phyloP scores from a whole-genome alignment of 1,284 basidiomycete species.

The Sanghuangporus weigelae region DNA sequence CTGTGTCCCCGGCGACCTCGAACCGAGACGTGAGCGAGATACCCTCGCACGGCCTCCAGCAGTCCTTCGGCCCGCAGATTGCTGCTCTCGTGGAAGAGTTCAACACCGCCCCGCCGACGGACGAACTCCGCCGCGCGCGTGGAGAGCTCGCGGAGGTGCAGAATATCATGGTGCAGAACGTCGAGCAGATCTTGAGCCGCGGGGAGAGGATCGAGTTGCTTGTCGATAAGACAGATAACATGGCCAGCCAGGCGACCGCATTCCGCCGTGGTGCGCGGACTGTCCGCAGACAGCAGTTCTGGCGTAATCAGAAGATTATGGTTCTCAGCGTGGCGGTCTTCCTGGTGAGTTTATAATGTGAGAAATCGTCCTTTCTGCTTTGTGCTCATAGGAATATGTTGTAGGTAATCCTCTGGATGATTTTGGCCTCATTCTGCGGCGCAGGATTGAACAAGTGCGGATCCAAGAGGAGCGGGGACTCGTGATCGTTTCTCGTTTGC shows the following conservation, averaged over 20 bases:
- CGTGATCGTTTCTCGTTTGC: background rate
- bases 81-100: constrained; percentile 78
- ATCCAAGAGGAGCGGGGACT: constrained; percentile 42
- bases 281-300: constrained; percentile 94
- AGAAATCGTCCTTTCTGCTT: constrained; percentile 17
- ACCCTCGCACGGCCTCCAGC: constrained; percentile 64
- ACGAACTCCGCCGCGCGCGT: constrained; percentile 88
- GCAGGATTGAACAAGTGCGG: constrained; percentile 72
- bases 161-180: constrained; percentile 97
- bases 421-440: constrained; percentile 86
- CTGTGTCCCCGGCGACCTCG: constrained; percentile 50
- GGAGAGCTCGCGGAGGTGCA: constrained; percentile 90
- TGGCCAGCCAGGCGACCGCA: constrained; percentile 93
- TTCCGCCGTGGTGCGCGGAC: constrained; percentile 88
- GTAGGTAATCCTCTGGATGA: constrained; percentile 72
- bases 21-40: constrained; percentile 25
- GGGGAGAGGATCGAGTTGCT: constrained; percentile 96
- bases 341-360: constrained; percentile 49
- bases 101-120: constrained; percentile 85
- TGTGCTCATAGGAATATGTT: constrained; percentile 10
- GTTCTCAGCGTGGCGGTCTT: constrained; percentile 68
- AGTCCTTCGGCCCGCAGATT: constrained; percentile 61
- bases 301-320: constrained; percentile 83
- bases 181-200: constrained; percentile 89
- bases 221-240: constrained; percentile 95